A percentile compares a stretch with the other conserved stretches of the same genome.
Evolutionary conservation across 108 stramenopile species (phyloP).

Genomic region (Pseudonitzschia pungens): DNA sequence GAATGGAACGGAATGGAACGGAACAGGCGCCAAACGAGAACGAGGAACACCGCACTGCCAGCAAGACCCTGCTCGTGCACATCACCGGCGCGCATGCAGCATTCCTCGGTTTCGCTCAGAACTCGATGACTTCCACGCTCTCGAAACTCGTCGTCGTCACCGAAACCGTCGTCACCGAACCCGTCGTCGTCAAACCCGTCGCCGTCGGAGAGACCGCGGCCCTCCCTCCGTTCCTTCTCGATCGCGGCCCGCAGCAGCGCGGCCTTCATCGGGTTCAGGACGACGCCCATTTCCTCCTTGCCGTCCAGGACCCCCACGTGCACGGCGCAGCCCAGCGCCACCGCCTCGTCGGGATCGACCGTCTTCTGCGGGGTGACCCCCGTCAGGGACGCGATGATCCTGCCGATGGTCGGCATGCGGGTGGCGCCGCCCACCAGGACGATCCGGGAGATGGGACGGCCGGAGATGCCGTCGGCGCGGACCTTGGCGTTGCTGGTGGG

Average conservation of each 20-base stretch:
- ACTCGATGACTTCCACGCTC: too few species aligned
- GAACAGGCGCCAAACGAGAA: too few species aligned
- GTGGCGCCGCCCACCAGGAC: conserved; percentile 90
- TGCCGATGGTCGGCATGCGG: conserved; percentile 83
- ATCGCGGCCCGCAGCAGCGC: conserved; percentile 81
- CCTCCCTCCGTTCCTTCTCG: conserved; percentile 28
- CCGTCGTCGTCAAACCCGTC: background rate
- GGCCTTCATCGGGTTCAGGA: conserved; percentile 85
- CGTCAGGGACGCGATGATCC: conserved; percentile 65
- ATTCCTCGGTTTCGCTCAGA: background rate
- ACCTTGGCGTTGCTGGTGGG: conserved; percentile 45
- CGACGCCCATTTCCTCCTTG: conserved; percentile 70
- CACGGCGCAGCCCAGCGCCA: conserved; percentile 87
- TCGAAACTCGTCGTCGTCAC: background rate
- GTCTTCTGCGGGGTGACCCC: conserved; percentile 75
- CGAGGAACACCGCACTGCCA: too few species aligned
- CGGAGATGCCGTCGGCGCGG: conserved; percentile 62
- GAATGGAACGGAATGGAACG: too few species aligned
- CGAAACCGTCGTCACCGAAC: background rate
- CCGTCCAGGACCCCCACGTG: conserved; percentile 90
- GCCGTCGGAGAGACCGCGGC: background rate
- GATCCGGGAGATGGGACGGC: conserved; percentile 78
- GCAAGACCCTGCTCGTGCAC: too few species aligned
- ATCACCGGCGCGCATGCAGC: too few species aligned
- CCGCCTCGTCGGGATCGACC: conserved; percentile 88